Base-by-base conservation (phyloP, 768 basidiomycete species). In the Polyporus arcularius region DNA sequence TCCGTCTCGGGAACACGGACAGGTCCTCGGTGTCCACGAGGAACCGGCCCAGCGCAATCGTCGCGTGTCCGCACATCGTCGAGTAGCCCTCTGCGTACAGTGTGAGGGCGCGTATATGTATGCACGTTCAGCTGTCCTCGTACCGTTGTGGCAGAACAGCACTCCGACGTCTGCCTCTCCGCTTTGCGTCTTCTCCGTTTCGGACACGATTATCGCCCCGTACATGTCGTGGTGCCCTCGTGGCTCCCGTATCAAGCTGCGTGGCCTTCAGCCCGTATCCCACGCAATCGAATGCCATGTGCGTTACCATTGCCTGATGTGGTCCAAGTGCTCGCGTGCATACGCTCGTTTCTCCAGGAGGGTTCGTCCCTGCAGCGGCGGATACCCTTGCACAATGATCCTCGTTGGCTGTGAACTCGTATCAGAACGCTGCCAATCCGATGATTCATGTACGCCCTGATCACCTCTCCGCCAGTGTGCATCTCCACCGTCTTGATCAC, bases 51-150 rank as follows among this genome's bases (percentile, higher is more conserved):
- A 78, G 73, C 18, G 77, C 76, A 39, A 78, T 73, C 4, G 76
- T 77, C 8, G 76, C 77, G 54, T 78, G 77, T 0, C 77, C 77
- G 50, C 77, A 78, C 77, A 78, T 78, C 9, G 77, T 77, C 12
- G 76, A 77, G 62, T 76, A 78, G 0, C 77, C 77, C 67, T 77
- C 76, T 77, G 52, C 31, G 10, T n/a, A 26, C 7, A 14, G 43
- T 16, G n/a, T 9, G n/a, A 15, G 47, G 30, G 18, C 26, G 5
- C 16, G n/a, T 21, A 45, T n/a, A 31, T 35, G n/a, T 15, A 16
- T 4, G 9, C 21, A 40, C 12, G 4, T 21, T 48, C 21, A 12
- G 10, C 2, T 43, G 6, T 2, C 1, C 16, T 62, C 67, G n/a
- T 40, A 77, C 76, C 75, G 60, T 78, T 78, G 61, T 78, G 76